phyloP scores from a whole-genome alignment of 1,139 yeast genomes.

The Saccharomyces hybrid region DNA sequence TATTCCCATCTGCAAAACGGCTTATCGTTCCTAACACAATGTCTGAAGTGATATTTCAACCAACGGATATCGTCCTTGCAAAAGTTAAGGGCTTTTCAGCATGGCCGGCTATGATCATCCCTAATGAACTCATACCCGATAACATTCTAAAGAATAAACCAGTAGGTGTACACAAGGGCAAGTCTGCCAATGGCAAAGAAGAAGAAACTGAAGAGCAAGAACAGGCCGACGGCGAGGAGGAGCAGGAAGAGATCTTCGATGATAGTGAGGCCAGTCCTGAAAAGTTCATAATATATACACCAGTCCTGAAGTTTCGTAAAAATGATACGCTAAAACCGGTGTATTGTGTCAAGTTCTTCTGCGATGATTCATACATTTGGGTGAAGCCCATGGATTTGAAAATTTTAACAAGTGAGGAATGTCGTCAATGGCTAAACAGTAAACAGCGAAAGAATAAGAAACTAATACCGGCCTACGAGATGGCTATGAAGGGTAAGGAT shows the following conservation, averaged over 20 bases:
- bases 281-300: slow-evolving; percentile 23
- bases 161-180: slow-evolving; percentile 1
- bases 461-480: slow-evolving; percentile 28
- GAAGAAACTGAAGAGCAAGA: slow-evolving; percentile 20
- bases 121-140: slow-evolving; percentile 47
- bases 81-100: slow-evolving; percentile 73
- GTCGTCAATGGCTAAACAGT: slow-evolving; percentile 21
- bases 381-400: slow-evolving; percentile 22
- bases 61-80: slow-evolving; percentile 48
- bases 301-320: slow-evolving; percentile 22
- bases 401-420: slow-evolving; percentile 16
- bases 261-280: slow-evolving; percentile 22
- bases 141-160: slow-evolving; percentile 44
- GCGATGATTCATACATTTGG: slow-evolving; percentile 31
- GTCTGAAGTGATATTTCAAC: slow-evolving; percentile 19
- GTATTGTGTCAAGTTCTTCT: slow-evolving; percentile 30
- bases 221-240: slow-evolving; percentile 19
- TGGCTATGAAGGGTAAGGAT: slow-evolving; percentile 23
- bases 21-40: background rate
- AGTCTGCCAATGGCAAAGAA: background rate
- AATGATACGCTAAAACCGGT: slow-evolving; percentile 12
- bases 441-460: slow-evolving; percentile 21
- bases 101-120: slow-evolving; percentile 78
- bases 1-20: background rate
- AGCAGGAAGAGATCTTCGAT: slow-evolving; percentile 19